These are phyloP conservation scores for Rhodotorula sp. DNA, from an alignment of 1,284 basidiomycete species.

Conservation along the genomic window DNA sequence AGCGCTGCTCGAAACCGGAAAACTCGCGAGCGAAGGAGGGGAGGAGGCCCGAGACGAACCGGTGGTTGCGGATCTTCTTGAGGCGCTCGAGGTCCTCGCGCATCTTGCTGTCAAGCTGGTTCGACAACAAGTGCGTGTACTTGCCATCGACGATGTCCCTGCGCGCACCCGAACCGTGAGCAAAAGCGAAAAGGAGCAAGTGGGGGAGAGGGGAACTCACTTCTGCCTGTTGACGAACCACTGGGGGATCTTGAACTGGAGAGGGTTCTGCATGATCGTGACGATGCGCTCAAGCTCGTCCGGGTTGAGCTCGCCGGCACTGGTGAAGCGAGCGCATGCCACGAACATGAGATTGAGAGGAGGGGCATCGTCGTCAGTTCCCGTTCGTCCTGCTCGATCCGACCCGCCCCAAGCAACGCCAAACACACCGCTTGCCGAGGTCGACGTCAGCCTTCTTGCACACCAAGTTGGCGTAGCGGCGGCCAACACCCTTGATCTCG, in stretches of 20 bases:
- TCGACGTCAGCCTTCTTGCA: slow-evolving; percentile 99
- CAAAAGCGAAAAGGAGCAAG: not conserved
- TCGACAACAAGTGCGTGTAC: slow-evolving; percentile 89
- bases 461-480: slow-evolving; percentile 97
- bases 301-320: slow-evolving; percentile 90
- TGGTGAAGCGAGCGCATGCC: slow-evolving; percentile 46
- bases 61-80: slow-evolving; percentile 99
- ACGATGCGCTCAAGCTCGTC: slow-evolving; percentile 98
- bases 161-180: not conserved
- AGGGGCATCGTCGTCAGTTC: not conserved
- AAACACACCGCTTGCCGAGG: slow-evolving; percentile 87
- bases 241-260: slow-evolving; percentile 98
- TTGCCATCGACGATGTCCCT: slow-evolving; percentile 93
- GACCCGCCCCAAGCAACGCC: not conserved
- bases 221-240: slow-evolving; percentile 98
- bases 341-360: no score
- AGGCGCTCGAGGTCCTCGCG: slow-evolving; percentile 97
- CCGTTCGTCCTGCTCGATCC: no score
- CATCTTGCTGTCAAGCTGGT: slow-evolving; percentile 89
- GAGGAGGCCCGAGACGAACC: slow-evolving; percentile 48
- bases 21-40: not conserved
- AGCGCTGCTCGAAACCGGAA: slow-evolving; percentile 66
- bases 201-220: slow-evolving; percentile 7
- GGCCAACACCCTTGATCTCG: slow-evolving; percentile 99
- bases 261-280: slow-evolving; percentile 99